Evolutionary conservation across 805 yeast species (phyloP).

Genomic region (Spathaspora arborariae): DNA sequence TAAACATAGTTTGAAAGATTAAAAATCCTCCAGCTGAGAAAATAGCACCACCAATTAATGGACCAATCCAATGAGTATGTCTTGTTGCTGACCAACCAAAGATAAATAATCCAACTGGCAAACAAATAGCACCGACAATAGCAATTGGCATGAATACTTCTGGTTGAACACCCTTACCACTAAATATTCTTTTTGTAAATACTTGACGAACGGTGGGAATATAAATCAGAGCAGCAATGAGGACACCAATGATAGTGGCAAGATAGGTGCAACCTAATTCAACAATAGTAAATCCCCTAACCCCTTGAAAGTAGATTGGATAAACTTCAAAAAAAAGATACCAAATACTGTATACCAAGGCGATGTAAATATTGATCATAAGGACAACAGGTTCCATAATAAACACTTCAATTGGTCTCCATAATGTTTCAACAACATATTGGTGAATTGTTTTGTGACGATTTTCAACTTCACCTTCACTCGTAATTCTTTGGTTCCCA

Average conservation of each 20-base stretch:
- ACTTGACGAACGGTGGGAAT: constrained; percentile 20
- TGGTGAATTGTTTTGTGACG: constrained; percentile 16
- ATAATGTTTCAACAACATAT: constrained; percentile 28
- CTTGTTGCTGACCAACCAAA: constrained; percentile 49
- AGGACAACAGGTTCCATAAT: constrained; percentile 53
- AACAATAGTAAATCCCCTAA: constrained; percentile 44
- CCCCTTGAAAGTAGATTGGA: constrained; percentile 49
- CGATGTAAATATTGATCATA: constrained; percentile 48
- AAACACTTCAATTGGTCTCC: constrained; percentile 49
- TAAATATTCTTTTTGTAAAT: constrained; percentile 19
- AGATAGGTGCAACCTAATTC: constrained; percentile 50
- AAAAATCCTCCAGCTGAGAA: constrained; percentile 39
- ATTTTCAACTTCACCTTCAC: constrained; percentile 36
- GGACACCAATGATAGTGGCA: constrained; percentile 45
- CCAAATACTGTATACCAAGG: constrained; percentile 48
- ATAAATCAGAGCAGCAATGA: constrained; percentile 32
- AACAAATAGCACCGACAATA: constrained; percentile 35
- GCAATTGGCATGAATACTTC: constrained; percentile 42
- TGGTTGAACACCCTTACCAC: constrained; percentile 26
- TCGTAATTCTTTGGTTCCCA: constrained; percentile 44
- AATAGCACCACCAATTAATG: constrained; percentile 42
- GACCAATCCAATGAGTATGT: constrained; percentile 46
- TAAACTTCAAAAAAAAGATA: constrained; percentile 61
- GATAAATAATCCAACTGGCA: constrained; percentile 43
- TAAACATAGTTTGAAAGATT: constrained; percentile 50